phyloP scores from a whole-genome alignment of 2,329 filamentous ascomycete species.

The Calonectria henricotiae region DNA sequence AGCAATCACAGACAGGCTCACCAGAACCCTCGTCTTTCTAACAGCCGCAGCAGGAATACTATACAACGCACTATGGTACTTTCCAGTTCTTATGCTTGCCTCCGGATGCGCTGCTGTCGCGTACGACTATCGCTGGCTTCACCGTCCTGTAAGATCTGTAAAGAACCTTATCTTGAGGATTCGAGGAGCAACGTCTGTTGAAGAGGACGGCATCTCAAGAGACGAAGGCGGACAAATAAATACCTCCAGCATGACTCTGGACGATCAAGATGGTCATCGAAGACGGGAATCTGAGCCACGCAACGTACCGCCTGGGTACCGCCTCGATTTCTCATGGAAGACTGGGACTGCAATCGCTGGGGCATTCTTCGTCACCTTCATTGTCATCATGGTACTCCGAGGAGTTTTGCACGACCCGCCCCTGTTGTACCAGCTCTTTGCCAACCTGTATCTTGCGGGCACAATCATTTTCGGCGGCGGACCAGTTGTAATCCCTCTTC shows the following conservation, averaged over 20 bases:
- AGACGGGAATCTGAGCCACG: constrained; percentile 45
- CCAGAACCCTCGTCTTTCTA: constrained; percentile 75
- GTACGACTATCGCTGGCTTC: constrained; percentile 66
- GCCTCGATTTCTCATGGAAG: constrained; percentile 64
- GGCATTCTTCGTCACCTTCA: constrained; percentile 72
- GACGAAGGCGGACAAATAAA: too few species aligned
- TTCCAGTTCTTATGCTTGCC: constrained; percentile 75
- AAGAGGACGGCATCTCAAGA: too few species aligned
- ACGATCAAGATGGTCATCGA: too few species aligned
- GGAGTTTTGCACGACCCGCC: constrained; percentile 61
- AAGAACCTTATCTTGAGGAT: too few species aligned
- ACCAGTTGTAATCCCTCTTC: constrained; percentile 76
- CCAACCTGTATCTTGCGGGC: constrained; percentile 82
- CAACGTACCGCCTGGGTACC: constrained; percentile 55
- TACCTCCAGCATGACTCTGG: too few species aligned
- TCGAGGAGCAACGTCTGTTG: too few species aligned
- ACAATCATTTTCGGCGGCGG: constrained; percentile 79
- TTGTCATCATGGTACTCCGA: constrained; percentile 69
- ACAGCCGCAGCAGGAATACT: constrained; percentile 76
- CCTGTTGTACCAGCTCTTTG: constrained; percentile 74
- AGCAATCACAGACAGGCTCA: constrained; percentile 76
- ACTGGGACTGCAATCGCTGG: constrained; percentile 61
- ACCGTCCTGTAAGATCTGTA: not conserved
- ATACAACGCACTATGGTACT: constrained; percentile 84
- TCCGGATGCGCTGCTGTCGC: constrained; percentile 69